Evolutionary conservation across 192 early-diverging fungal species (phyloP), one percentile per base, ranked within the genome.

Genomic region (Diversispora eburnea): DNA sequence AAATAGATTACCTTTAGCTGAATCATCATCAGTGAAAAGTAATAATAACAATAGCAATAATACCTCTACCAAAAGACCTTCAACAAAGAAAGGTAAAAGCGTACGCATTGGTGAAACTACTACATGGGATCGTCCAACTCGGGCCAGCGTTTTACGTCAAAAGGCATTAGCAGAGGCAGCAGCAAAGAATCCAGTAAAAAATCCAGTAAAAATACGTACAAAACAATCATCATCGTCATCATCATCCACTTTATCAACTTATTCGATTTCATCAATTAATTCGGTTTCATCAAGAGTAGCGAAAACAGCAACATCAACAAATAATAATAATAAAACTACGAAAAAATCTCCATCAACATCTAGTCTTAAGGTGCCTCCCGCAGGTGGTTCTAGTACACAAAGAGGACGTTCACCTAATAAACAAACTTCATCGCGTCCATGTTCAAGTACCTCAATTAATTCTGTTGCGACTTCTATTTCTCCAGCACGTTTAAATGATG

Each of bases 71-170:
- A 49, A 45, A 46, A 25, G 8, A 54, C 25, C 52, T 15, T 15
- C n/a, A 19, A 49, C 60, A 41, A 73, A 55, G 42, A 73, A 64
- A 43, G 47, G n/a, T 3, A 73, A 73, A 64, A 55, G 33, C 43
- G 60, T 73, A 9, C 72, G 72, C 0, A 64, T 73, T 41, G 72
- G 68, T n/a, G 54, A 43, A 10, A 45, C 61, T 10, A 5, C 72
- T 22, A 33, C 22, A 41, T 73, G 41, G 33, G 61, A 19, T 41
- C 59, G 72, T 25, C 72, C 72, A 42, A 73, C 72, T 43, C 58
- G 72, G 41, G 72, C 72, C 19, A 73, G 72, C 43, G 61, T 73
- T 19, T 73, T 73, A 55, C 72, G 72, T 22, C 72, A 73, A 64
- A 73, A 73, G 20, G 72, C 72, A 22, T 54, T 73, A 10, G 62